A percentile compares a stretch with the other conserved stretches of the same genome.
Conservation (phyloP, 2,329 filamentous ascomycete genomes). For the Malbranchea zuffiana region DNA sequence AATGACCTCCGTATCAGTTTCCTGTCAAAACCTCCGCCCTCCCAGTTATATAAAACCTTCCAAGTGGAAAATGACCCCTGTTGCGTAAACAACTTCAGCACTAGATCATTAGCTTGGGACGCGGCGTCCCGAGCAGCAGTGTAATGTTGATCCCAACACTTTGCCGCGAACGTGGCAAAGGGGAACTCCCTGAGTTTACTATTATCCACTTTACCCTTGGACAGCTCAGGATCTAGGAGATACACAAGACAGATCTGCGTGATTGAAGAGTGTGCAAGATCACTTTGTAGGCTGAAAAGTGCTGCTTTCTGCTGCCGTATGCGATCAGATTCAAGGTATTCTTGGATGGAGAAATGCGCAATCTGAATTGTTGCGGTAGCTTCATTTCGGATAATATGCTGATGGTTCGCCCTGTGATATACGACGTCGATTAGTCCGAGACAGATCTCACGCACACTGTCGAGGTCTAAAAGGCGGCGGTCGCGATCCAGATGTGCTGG, state of each 20-base stretch:
- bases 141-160: constrained; percentile 3
- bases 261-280: background rate
- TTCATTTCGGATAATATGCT: background rate
- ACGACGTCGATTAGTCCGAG: constrained; percentile 17
- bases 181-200: background rate
- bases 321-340: constrained; percentile 23
- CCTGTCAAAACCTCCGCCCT: background rate
- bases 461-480: constrained; percentile 12
- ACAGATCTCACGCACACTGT: constrained; percentile 19
- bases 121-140: background rate
- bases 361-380: constrained; percentile 16
- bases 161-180: background rate
- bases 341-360: constrained; percentile 26
- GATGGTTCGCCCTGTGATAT: no score
- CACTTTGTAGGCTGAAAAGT: constrained; percentile 1
- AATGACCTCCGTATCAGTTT: background rate
- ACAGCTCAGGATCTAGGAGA: background rate
- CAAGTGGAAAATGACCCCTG: background rate
- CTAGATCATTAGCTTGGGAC: background rate
- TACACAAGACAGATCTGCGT: constrained; percentile 7
- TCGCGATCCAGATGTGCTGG: constrained; percentile 12
- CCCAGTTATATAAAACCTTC: background rate
- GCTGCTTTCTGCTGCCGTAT: constrained; percentile 7
- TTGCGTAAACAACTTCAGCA: background rate
- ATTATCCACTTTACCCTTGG: background rate